A percentile compares a stretch with the other conserved stretches of the same genome.
Conservation (phyloP, 305 asterid genomes). For the Solanum hybrid region DNA sequence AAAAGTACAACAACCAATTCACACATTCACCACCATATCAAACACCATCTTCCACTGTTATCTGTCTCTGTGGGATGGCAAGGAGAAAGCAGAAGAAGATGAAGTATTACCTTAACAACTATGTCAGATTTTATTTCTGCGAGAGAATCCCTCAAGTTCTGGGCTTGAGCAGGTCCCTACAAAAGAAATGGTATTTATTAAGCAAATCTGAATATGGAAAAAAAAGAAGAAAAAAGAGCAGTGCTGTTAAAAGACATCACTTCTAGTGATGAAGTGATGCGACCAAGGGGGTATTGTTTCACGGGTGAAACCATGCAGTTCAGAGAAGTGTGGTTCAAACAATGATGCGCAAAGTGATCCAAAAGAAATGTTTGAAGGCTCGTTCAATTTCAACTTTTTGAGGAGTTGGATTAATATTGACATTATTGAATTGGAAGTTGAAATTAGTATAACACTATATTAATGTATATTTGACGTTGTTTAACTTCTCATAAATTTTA, state of each 20-base stretch:
- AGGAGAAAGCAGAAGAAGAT: not conserved
- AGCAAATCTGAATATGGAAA: not conserved
- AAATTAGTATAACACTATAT: not conserved
- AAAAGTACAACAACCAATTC: not conserved
- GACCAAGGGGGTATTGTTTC: not conserved
- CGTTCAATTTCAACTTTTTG: not conserved
- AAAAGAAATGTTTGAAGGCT: not conserved
- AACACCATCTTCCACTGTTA: not conserved
- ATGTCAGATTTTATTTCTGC: conserved; percentile 70
- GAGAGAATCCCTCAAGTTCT: conserved; percentile 80
- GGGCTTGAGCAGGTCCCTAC: conserved; percentile 98
- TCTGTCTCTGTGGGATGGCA: not conserved
- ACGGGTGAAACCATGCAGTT: not conserved
- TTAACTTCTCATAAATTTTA: not conserved
- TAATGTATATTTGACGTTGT: not conserved
- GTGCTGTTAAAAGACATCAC: not conserved
- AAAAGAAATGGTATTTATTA: not conserved
- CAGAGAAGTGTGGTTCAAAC: not conserved
- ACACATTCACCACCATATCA: not conserved
- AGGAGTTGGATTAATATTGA: not conserved
- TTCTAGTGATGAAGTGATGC: not conserved
- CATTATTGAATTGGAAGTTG: not conserved
- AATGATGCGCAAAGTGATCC: not conserved
- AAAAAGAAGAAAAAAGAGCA: not conserved
- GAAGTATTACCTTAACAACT: conserved; percentile 61